A percentile compares a stretch with the other conserved stretches of the same genome.
Evolutionary conservation across 140 eudicot genomes (phyloP).

Genomic region (Anethum foeniculum): DNA sequence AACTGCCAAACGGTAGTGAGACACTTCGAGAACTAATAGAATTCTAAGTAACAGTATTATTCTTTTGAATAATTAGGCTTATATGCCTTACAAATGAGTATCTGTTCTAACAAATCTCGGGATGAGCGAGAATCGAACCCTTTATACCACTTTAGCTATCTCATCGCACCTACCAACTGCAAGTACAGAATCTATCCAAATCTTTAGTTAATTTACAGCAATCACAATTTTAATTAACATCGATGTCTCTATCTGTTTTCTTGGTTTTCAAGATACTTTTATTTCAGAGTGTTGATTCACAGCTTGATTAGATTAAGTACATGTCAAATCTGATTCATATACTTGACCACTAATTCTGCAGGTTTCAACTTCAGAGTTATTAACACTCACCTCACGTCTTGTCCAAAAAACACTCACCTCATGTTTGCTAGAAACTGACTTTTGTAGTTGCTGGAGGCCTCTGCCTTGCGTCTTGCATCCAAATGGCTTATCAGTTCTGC

Average conservation of each 20-base stretch:
- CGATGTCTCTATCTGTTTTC: background rate
- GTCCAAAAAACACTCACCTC: conserved; percentile 44
- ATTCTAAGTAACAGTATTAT: background rate
- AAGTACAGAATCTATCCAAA: background rate
- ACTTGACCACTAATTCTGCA: background rate
- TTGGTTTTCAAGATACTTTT: background rate
- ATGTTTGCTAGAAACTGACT: conserved; percentile 96
- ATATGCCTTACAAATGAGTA: no score
- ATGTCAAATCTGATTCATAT: background rate
- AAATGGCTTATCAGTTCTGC: conserved; percentile 87
- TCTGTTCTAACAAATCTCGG: no score
- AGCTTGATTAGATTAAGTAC: background rate
- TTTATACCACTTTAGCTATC: no score
- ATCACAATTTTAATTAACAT: background rate
- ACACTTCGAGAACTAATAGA: background rate
- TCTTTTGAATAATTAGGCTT: no score
- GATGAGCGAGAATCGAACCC: no score
- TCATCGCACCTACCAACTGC: background rate
- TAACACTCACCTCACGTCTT: conserved; percentile 61
- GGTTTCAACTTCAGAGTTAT: background rate
- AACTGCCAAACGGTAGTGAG: background rate
- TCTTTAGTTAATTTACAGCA: background rate
- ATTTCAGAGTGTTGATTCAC: background rate
- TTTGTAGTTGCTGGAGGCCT: conserved; percentile 93
- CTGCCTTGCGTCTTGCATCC: conserved; percentile 96